Evolutionary conservation across 176 grass and related monocot genomes (phyloP).

Genomic region (Carex kokanica): DNA sequence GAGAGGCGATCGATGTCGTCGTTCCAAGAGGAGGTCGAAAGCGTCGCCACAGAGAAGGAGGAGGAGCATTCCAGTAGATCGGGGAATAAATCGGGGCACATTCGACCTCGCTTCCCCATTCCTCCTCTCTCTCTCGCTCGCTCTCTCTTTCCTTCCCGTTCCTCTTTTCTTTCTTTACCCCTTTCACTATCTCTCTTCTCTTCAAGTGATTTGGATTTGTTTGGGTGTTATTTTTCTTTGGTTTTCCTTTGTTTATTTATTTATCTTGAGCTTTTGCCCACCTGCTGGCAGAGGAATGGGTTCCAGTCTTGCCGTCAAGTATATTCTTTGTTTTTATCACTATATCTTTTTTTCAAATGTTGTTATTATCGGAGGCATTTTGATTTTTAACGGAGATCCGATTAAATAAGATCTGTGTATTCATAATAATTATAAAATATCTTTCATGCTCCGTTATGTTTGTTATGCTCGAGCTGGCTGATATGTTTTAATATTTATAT

Average conservation of each 20-base stretch:
- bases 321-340: background rate
- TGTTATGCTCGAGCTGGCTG: no score
- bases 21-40: background rate
- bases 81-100: slow-evolving; percentile 10
- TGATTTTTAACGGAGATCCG: no score
- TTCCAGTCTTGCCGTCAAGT: background rate
- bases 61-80: background rate
- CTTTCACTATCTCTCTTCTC: background rate
- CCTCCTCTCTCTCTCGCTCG: no score
- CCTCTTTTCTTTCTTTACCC: background rate
- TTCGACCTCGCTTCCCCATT: background rate
- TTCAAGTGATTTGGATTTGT: slow-evolving; percentile 1
- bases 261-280: background rate
- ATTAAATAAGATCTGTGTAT: no score
- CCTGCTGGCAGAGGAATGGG: background rate
- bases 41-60: background rate
- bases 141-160: no score
- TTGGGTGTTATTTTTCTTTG: background rate
- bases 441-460: no score
- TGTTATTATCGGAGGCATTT: no score
- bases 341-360: background rate
- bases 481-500: no score
- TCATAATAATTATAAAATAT: no score
- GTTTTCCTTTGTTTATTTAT: background rate
- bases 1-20: slow-evolving; percentile 24